Percentiles rank a stretch among this genome's conserved stretches.
Evolutionary conservation across 2,329 filamentous ascomycete genomes (phyloP).

Genomic region (Neonectria sp.): DNA sequence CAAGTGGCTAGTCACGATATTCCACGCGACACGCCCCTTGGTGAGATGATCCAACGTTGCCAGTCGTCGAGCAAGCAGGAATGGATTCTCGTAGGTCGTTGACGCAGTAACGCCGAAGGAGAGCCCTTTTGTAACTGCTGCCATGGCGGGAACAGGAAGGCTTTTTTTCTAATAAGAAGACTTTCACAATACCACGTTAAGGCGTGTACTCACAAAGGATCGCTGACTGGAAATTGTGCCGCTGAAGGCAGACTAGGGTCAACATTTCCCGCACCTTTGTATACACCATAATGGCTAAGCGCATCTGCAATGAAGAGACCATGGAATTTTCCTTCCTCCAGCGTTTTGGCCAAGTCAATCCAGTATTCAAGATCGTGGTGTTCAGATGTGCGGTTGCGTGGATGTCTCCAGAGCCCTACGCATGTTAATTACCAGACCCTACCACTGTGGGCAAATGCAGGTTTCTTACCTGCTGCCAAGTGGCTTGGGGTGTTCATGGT

Average conservation of each 20-base stretch:
- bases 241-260: slow-evolving; percentile 10
- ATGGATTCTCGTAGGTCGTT: slow-evolving; percentile 74
- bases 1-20: slow-evolving; percentile 77
- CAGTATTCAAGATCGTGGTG: slow-evolving; percentile 54
- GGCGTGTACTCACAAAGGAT: slow-evolving; percentile 19
- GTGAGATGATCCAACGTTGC: slow-evolving; percentile 76
- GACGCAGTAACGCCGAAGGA: slow-evolving; percentile 32
- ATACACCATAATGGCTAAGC: slow-evolving; percentile 47
- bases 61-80: slow-evolving; percentile 73
- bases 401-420: slow-evolving; percentile 33
- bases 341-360: slow-evolving; percentile 62
- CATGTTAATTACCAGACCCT: too few species aligned
- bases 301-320: slow-evolving; percentile 25
- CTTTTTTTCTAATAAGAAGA: background rate
- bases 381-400: slow-evolving; percentile 29
- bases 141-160: slow-evolving; percentile 54
- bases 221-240: slow-evolving; percentile 21
- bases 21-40: slow-evolving; percentile 70
- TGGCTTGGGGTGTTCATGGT: slow-evolving; percentile 17
- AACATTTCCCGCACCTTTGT: slow-evolving; percentile 26
- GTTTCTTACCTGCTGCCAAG: slow-evolving; percentile 5
- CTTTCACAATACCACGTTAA: background rate
- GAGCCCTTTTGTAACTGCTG: slow-evolving; percentile 59
- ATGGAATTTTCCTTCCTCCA: slow-evolving; percentile 61
- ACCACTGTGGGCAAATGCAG: too few species aligned